Evolutionary conservation across 768 basidiomycete genomes (phyloP), one percentile per base, ranked within the genome.

Genomic region (Leucosporidium creatinivorum): DNA sequence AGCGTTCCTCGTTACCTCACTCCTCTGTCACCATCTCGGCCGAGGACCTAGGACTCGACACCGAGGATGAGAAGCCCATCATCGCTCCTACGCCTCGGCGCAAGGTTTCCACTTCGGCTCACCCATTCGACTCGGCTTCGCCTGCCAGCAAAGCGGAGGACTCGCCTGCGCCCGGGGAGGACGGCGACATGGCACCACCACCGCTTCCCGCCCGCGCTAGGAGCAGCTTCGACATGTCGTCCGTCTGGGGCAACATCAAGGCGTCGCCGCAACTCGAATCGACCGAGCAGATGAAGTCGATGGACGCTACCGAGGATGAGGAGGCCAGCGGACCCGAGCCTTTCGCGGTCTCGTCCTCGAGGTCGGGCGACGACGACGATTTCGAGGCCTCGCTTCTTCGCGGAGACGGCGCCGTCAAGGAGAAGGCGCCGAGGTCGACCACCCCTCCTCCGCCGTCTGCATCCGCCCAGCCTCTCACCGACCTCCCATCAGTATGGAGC

Each of bases 301-400:
- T 12, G 54, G 54, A 58, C 28, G 66, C 51, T 17, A 52, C 30
- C 18, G 55, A 47, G 33, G 65, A 60, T 8, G 48, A 63, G 25
- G 61, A 48, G 31, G 30, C 50, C 28, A 57, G 65, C 19, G 68
- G 64, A n/a, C 65, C 63, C 36, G 68, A 68, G 39, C 64, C 65
- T 4, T 69, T 70, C 63, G 67, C 63, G 21, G 30, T 31, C 63
- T 48, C 19, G 52, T 65, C 49, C 36, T 36, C 57, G 72, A 26
- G 73, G 75, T 74, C 72, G 59, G 84, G 82, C 67, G 82, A 86
- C 62, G 90, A 91, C 77, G 84, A 85, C 69, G 90, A 91, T 76
- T 91, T 93, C 74, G 90, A 91, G 73, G 88, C 91, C 85, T 87
- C 91, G 74, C 78, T 93, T 49, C 84, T 85, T 65, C 85, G 63